phyloP scores from a whole-genome alignment of 768 basidiomycete species.

The Postia placenta region DNA sequence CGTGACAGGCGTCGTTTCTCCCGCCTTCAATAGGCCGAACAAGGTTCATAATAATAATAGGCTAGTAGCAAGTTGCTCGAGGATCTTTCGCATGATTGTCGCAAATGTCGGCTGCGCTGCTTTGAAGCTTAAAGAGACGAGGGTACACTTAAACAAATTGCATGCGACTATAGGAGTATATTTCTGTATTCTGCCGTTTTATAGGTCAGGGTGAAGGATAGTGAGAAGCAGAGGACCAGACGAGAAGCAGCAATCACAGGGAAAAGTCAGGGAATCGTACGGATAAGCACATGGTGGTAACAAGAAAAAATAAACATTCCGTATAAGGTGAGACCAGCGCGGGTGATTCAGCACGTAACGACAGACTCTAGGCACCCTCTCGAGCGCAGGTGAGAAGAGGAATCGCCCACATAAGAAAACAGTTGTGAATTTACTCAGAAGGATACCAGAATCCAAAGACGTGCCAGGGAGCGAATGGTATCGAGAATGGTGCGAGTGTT shows the following conservation, averaged over 20 bases:
- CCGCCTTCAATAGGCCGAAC: too few species aligned
- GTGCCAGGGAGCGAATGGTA: slow-evolving; percentile 14
- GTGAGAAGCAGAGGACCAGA: background rate
- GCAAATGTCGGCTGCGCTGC: too few species aligned
- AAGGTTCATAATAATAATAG: too few species aligned
- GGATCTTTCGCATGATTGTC: too few species aligned
- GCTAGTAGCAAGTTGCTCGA: too few species aligned
- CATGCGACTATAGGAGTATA: background rate
- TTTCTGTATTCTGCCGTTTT: slow-evolving; percentile 1
- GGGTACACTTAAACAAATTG: background rate
- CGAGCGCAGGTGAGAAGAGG: slow-evolving; percentile 47
- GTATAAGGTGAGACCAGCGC: slow-evolving; percentile 17
- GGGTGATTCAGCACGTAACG: slow-evolving; percentile 38
- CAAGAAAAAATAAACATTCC: slow-evolving; percentile 23
- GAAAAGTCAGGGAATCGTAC: slow-evolving; percentile 21
- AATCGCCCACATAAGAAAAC: slow-evolving; percentile 37
- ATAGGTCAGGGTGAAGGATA: background rate
- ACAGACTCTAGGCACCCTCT: slow-evolving; percentile 52
- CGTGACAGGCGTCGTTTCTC: too few species aligned
- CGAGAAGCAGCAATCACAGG: slow-evolving; percentile 22
- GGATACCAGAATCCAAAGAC: slow-evolving; percentile 14
- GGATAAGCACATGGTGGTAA: slow-evolving; percentile 29
- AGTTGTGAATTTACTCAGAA: slow-evolving; percentile 38
- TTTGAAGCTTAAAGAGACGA: background rate
- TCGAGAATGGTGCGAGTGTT: slow-evolving; percentile 18